Evolutionary conservation across 768 basidiomycete species (phyloP), one percentile per base, ranked within the genome.

Genomic region (Rhizopogon salebrosus): DNA sequence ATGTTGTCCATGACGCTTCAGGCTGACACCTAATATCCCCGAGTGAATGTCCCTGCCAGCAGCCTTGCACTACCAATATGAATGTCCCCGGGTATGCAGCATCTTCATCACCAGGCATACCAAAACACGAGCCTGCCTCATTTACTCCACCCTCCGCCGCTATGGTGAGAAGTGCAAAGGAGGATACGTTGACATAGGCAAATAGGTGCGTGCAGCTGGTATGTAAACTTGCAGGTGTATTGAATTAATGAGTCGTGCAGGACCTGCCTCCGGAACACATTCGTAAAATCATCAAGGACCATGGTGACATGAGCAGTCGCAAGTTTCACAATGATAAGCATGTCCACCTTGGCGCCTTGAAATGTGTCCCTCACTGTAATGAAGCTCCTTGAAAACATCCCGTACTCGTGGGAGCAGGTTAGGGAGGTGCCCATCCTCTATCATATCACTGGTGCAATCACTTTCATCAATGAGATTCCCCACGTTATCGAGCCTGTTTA

Each of bases 281-380:
- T 59, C 87, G 97, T 55, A 98, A 98, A 87, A 98, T 99, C 63
- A 94, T 98, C 76, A 95, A 98, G 74, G 97, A 98, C 72, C 95
- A 98, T 63, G 95, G 95, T 59, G 95, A 98, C 75, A 98, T 99
- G 97, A 94, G 92, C 72, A 95, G 95, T 69, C 84, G 97, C 69
- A 99, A 99, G 77, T 99, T 98, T 71, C 79, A 97, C 60, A 97
- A 95, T 67, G 97, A 99, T 78, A 99, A 99, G 75, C 92, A 97
- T 57, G 97, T 99, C 38, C 97, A 99, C 72, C 84, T 99, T 27
- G 97, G 97, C 59, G 97, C 97, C 34, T 80, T 98, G 65, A 93
- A 93, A 74, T 99, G 98, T 68, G 95, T 99, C 48, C 97, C 97
- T 20, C 97, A 99, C 97, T 40, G 97, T 99, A 54, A 91, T 98